Conservation (phyloP, 371 early-diverging fungal genomes). For the Nematocida sp. region DNA sequence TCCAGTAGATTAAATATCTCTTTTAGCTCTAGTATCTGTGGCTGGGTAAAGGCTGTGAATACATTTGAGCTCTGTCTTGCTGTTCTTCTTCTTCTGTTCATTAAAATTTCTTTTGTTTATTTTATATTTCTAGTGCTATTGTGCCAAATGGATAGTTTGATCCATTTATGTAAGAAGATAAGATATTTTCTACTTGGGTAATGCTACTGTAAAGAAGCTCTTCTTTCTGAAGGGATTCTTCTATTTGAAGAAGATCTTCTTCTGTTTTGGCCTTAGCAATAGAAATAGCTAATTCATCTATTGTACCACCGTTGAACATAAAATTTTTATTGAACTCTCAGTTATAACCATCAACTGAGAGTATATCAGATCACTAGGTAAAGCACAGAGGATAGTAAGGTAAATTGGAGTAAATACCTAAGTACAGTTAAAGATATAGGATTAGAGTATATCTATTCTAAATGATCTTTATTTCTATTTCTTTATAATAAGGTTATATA, state of each 20-base stretch:
- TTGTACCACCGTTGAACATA: not conserved
- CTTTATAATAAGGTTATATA: not conserved
- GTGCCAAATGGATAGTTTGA: slow-evolving; percentile 17
- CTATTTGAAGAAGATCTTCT: not conserved
- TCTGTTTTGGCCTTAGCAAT: too few species aligned
- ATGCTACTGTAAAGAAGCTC: not conserved
- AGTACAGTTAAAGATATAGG: too few species aligned
- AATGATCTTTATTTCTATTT: not conserved
- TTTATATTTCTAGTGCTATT: slow-evolving; percentile 28
- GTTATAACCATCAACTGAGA: too few species aligned
- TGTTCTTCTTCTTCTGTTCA: slow-evolving; percentile 56
- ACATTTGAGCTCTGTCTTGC: slow-evolving; percentile 80
- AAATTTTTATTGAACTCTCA: too few species aligned
- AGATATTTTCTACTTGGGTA: slow-evolving; percentile 8
- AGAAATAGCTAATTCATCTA: too few species aligned
- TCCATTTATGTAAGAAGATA: slow-evolving; percentile 6
- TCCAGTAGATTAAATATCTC: slow-evolving; percentile 87
- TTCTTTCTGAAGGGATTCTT: slow-evolving; percentile 16
- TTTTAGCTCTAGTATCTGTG: slow-evolving; percentile 83
- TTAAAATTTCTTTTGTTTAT: slow-evolving; percentile 32
- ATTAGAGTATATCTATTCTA: not conserved
- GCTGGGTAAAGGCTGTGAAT: slow-evolving; percentile 91
- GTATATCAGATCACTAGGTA: too few species aligned
- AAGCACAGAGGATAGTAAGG: too few species aligned
- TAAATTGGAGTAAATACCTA: too few species aligned